Evolutionary conservation across 129 eudicot genomes (phyloP), one percentile per base, ranked within the genome.

Genomic region (Flaveria brownii): DNA sequence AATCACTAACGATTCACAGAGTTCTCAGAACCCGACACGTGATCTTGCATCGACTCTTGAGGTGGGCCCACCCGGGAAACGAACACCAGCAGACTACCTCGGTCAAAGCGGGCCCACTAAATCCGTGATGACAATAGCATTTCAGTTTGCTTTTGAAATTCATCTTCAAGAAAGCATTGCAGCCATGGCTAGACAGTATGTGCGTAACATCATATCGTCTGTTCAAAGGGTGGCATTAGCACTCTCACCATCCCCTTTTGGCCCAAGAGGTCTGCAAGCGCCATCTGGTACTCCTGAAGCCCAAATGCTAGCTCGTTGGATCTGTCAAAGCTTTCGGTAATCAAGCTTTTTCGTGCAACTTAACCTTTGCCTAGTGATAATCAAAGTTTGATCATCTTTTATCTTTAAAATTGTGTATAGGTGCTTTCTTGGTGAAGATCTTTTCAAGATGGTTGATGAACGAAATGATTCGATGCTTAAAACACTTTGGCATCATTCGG

Each of bases 41-140:
- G 99, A 94, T 77, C 96, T 94, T 70, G 97, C 99, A 45, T 94
- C 97, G 2, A 82, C 99, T 56, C 97, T 94, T 3, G 99, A 94
- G 86, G 86, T 84, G 59, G 98, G 98, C 30, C 83, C 91, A 2
- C 83, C 92, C 0, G 98, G 93, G 60, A 87, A 71, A 78, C 82
- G 89, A 77, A 68, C 88, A 45, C 61, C 86, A 3, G 83, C 87
- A 22, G 96, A 91, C 51, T 80, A 74, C 67, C 81, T 75, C 13
- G 76, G 78, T 39, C 80, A 75, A 60, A 33, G 81, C 15, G 86
- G 85, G 13, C 78, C 81, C 76, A 77, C 89, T 20, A 91, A 88
- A 77, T 94, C 99, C 1, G 99, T 94, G 18, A 91, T 94, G 99
- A 94, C 99, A 7, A 85, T 94, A 39, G 97, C 99, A 8, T 94